phyloP scores from a whole-genome alignment of 2,329 filamentous ascomycete species.

The Diaporthe vaccinii region DNA sequence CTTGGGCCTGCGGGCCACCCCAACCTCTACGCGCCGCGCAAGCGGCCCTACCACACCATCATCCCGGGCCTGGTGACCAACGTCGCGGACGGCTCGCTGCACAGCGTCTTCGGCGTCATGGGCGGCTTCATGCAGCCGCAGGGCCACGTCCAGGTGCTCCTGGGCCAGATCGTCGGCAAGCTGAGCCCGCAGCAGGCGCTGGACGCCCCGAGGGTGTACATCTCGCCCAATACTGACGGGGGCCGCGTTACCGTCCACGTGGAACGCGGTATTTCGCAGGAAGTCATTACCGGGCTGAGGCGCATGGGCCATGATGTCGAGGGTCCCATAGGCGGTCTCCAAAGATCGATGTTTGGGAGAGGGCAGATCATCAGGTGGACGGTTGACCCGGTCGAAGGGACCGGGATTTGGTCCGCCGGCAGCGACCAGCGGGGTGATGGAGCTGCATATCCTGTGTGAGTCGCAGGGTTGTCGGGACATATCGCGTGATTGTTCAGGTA shows the following conservation, averaged over 20 bases:
- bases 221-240: constrained; percentile 80
- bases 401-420: constrained; percentile 85
- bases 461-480: background rate
- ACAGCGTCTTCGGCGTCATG: constrained; percentile 96
- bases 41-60: constrained; percentile 97
- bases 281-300: constrained; percentile 76
- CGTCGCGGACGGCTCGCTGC: constrained; percentile 77
- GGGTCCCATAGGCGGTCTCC: constrained; percentile 72
- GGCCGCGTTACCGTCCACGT: constrained; percentile 77
- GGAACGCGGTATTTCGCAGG: constrained; percentile 83
- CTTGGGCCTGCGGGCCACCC: constrained; percentile 76
- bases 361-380: constrained; percentile 89
- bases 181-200: constrained; percentile 88
- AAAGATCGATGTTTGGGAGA: constrained; percentile 81
- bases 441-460: constrained; percentile 67
- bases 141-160: constrained; percentile 91
- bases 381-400: constrained; percentile 76
- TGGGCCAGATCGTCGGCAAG: constrained; percentile 89
- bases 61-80: constrained; percentile 94
- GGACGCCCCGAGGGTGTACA: constrained; percentile 91
- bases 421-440: constrained; percentile 93
- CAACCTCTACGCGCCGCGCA: constrained; percentile 83
- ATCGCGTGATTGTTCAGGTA: background rate
- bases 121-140: constrained; percentile 99
- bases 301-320: constrained; percentile 80